A percentile compares a stretch with the other conserved stretches of the same genome.
Conservation (phyloP, 495 filamentous ascomycete species). For the Aspergillus ellipticus region DNA sequence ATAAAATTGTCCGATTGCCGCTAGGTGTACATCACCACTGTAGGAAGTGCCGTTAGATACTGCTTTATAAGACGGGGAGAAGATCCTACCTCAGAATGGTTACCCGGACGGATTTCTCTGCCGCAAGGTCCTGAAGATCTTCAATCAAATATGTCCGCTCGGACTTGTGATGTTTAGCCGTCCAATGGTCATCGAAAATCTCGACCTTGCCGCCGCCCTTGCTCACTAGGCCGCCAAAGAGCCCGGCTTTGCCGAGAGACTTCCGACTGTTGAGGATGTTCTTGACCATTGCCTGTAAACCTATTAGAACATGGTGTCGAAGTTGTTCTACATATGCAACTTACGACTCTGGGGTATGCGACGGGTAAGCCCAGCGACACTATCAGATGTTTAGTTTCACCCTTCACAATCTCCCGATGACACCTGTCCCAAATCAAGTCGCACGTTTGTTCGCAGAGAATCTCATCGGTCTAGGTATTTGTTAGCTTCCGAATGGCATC, state of each 20-base stretch:
- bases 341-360: conserved; percentile 85
- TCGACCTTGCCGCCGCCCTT: conserved; percentile 90
- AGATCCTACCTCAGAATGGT: conserved; percentile 69
- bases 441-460: conserved; percentile 78
- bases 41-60: conserved; percentile 6
- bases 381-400: conserved; percentile 83
- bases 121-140: conserved; percentile 85
- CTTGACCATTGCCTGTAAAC: conserved; percentile 57
- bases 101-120: conserved; percentile 84
- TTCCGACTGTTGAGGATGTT: conserved; percentile 82
- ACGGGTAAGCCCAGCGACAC: conserved; percentile 83
- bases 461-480: conserved; percentile 56
- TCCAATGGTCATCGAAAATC: conserved; percentile 97
- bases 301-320: conserved; percentile 16
- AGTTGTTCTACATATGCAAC: conserved; percentile 8
- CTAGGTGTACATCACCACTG: conserved; percentile 89
- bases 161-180: conserved; percentile 84
- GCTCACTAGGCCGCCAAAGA: conserved; percentile 80
- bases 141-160: conserved; percentile 85
- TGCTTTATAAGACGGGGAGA: background rate
- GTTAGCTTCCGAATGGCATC: conserved; percentile 19
- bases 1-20: conserved; percentile 90
- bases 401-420: conserved; percentile 72
- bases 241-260: conserved; percentile 74
- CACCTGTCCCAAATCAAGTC: conserved; percentile 81